Evolutionary conservation across 306 rosid species (phyloP).

Genomic region (Casuarina glauca): DNA sequence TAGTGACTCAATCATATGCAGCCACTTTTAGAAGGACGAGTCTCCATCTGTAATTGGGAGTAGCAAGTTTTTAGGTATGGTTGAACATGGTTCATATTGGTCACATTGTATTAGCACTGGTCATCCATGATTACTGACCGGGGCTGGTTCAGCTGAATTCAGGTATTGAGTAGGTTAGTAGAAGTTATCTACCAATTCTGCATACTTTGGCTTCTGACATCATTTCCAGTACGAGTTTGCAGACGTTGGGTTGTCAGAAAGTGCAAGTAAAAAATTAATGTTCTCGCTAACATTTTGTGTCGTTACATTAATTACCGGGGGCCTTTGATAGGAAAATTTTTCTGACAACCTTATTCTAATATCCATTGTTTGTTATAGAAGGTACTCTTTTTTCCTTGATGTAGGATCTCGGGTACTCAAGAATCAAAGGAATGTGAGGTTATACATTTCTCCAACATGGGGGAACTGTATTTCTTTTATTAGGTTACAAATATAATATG

Average conservation of each 20-base stretch:
- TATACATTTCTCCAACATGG: neutral
- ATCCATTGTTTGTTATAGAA: neutral
- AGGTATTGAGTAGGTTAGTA: neutral
- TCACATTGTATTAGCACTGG: neutral
- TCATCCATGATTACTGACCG: neutral
- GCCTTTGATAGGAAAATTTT: neutral
- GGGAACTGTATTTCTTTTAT: neutral
- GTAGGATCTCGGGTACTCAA: neutral
- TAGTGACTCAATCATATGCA: neutral
- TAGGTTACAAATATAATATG: neutral
- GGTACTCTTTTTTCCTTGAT: neutral
- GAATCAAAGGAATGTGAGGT: neutral
- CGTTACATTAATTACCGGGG: neutral
- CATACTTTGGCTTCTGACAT: neutral
- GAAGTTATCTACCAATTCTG: neutral
- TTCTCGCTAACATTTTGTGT: neutral
- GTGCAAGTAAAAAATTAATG: neutral
- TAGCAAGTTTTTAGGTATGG: neutral
- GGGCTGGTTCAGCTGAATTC: neutral
- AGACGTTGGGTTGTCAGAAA: neutral
- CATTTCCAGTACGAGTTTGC: neutral
- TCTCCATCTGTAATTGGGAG: neutral
- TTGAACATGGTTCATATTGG: neutral
- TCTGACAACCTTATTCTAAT: neutral
- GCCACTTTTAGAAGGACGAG: slow-evolving; percentile 1